A percentile compares a stretch with the other conserved stretches of the same genome.
phyloP scores from a whole-genome alignment of 257 asterid genomes.

The Eustoma russellianum region DNA sequence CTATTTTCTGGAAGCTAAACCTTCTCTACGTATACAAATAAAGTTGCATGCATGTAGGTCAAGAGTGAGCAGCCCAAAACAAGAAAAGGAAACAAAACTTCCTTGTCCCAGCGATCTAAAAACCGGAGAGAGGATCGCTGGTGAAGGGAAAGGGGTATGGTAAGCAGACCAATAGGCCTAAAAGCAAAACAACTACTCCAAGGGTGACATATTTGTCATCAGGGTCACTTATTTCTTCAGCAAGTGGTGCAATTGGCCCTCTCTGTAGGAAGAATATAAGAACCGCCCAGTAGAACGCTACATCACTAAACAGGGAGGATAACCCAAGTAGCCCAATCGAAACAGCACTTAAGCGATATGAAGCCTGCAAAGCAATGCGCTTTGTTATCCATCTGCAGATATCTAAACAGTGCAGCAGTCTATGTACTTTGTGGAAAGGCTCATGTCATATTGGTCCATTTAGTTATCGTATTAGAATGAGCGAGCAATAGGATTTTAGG shows the following conservation, averaged over 20 bases:
- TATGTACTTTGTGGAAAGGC: too few species aligned
- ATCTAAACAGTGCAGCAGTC: too few species aligned
- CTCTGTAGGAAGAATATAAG: constrained; percentile 90
- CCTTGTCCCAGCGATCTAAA: constrained; percentile 17
- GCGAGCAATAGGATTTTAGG: too few species aligned
- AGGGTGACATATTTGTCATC: constrained; percentile 44
- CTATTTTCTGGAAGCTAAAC: too few species aligned
- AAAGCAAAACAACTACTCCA: constrained; percentile 55
- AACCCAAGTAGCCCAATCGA: constrained; percentile 78
- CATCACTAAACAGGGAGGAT: constrained; percentile 65
- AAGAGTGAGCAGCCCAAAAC: too few species aligned
- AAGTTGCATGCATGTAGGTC: too few species aligned
- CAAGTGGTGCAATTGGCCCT: constrained; percentile 84
- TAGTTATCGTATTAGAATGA: too few species aligned
- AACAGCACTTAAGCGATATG: constrained; percentile 63
- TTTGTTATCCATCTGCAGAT: too few species aligned
- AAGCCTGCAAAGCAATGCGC: constrained; percentile 35
- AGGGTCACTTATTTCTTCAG: constrained; percentile 83
- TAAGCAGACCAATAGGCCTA: constrained; percentile 73
- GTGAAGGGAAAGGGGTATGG: constrained; percentile 84
- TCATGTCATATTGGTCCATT: too few species aligned
- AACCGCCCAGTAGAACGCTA: constrained; percentile 88
- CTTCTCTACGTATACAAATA: too few species aligned
- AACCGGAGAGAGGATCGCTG: constrained; percentile 35
- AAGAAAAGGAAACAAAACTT: too few species aligned